A percentile compares a stretch with the other conserved stretches of the same genome.
These are phyloP conservation scores for Luffa acutangula DNA, from an alignment of 306 rosid genomes.

Conservation along the genomic window DNA sequence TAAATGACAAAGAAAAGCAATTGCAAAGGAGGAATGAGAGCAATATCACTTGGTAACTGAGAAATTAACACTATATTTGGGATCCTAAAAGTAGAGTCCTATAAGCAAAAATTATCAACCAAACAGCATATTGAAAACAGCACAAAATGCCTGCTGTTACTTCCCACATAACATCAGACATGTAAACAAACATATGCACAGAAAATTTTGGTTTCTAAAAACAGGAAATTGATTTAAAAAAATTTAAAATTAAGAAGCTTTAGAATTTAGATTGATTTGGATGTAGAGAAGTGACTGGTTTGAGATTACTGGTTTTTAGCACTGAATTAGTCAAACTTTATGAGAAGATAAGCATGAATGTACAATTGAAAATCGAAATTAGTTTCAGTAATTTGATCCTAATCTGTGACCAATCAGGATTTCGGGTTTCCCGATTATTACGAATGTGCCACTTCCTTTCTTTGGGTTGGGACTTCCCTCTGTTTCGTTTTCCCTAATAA, in stretches of 20 bases:
- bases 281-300: neutral
- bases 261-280: neutral
- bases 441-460: constrained; percentile 7
- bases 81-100: neutral
- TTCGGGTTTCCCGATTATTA: neutral
- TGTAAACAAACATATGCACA: neutral
- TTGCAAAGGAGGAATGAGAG: neutral
- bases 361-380: neutral
- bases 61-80: neutral
- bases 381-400: neutral
- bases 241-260: neutral
- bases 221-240: neutral
- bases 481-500: constrained; percentile 10
- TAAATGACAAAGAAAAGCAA: neutral
- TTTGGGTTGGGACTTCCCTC: constrained; percentile 3
- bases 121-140: neutral
- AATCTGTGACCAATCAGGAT: neutral
- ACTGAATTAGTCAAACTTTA: neutral
- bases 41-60: neutral
- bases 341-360: neutral
- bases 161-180: neutral
- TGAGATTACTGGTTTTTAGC: neutral
- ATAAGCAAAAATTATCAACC: neutral
- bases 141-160: neutral
- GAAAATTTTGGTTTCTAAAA: neutral